These are phyloP conservation scores for Russula compacta DNA, from an alignment of 768 basidiomycete genomes.

Conservation along the genomic window DNA sequence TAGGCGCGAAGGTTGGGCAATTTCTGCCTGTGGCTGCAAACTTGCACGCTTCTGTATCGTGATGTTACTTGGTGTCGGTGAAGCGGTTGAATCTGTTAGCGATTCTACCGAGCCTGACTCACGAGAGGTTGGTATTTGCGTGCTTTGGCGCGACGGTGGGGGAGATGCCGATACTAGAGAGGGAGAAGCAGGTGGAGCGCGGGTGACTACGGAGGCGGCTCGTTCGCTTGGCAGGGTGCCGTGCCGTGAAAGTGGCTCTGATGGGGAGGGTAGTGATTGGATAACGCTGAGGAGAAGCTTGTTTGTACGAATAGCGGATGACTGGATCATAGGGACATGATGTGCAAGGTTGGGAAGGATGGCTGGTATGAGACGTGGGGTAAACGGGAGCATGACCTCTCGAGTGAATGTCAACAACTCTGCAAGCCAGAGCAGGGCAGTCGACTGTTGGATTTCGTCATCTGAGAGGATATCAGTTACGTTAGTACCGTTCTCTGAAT, in stretches of 20 bases:
- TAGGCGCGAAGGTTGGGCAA: not conserved
- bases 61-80: constrained; percentile 17
- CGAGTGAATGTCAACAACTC: constrained; percentile 83
- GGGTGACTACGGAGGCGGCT: constrained; percentile 25
- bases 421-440: constrained; percentile 87
- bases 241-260: constrained; percentile 36
- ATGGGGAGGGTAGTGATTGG: constrained; percentile 70
- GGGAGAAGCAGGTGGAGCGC: constrained; percentile 42
- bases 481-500: not conserved
- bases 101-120: constrained; percentile 45
- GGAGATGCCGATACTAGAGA: constrained; percentile 37
- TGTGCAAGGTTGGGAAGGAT: constrained; percentile 94
- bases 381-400: constrained; percentile 91
- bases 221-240: constrained; percentile 21
- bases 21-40: not conserved
- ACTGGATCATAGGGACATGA: constrained; percentile 80
- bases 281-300: constrained; percentile 78
- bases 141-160: constrained; percentile 42
- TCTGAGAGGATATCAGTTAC: constrained; percentile 37
- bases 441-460: constrained; percentile 90
- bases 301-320: constrained; percentile 80
- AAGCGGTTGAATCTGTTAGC: constrained; percentile 26
- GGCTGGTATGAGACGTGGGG: constrained; percentile 84
- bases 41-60: constrained; percentile 21
- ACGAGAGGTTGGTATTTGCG: constrained; percentile 28